phyloP scores from a whole-genome alignment of 2,329 filamentous ascomycete genomes.

The Cercospora sojina region DNA sequence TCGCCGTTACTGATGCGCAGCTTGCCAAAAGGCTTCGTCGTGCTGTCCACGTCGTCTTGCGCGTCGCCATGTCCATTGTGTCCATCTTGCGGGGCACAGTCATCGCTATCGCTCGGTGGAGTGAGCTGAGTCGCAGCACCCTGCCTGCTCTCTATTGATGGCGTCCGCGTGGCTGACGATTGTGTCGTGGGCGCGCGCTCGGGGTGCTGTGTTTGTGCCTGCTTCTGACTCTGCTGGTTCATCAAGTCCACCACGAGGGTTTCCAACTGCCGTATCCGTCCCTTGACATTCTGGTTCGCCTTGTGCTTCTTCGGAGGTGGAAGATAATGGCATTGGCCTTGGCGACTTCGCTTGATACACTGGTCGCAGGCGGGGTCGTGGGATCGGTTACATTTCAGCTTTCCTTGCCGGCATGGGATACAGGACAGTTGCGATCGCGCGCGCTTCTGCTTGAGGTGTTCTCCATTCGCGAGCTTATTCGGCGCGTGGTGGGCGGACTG shows the following conservation, averaged over 20 bases:
- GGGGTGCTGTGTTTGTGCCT: background rate
- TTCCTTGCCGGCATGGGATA: constrained; percentile 39
- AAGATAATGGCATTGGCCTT: constrained; percentile 35
- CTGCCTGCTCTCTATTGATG: background rate
- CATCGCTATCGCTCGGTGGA: constrained; percentile 34
- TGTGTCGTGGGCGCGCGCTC: background rate
- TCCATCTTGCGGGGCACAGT: constrained; percentile 11
- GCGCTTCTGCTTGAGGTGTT: constrained; percentile 39
- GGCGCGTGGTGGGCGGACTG: constrained; percentile 11
- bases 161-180: background rate
- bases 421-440: constrained; percentile 40
- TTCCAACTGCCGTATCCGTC: constrained; percentile 39
- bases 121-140: constrained; percentile 28
- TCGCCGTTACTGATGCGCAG: constrained; percentile 75
- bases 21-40: constrained; percentile 72
- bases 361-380: constrained; percentile 40
- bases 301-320: constrained; percentile 37
- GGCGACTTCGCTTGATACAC: constrained; percentile 39
- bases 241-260: constrained; percentile 40
- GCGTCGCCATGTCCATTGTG: constrained; percentile 4
- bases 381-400: constrained; percentile 40
- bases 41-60: constrained; percentile 47
- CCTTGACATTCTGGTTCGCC: constrained; percentile 38
- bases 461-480: constrained; percentile 22
- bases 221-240: constrained; percentile 32